Base-by-base conservation (phyloP, 306 rosid genomes). In the Erythrophleum fordii region DNA sequence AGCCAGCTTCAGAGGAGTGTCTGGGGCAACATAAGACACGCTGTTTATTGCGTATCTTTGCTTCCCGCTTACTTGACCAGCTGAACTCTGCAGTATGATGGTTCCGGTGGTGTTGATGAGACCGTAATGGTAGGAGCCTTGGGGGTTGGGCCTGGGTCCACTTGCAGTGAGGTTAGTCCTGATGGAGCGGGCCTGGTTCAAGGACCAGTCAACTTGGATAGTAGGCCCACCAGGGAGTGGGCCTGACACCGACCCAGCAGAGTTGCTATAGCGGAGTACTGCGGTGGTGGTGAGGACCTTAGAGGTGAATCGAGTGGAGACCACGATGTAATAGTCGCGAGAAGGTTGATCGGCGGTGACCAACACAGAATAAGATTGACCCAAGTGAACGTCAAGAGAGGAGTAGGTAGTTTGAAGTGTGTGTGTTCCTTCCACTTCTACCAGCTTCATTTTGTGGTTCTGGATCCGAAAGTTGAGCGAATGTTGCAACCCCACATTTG, bases 131-230 rank as follows among this genome's bases (percentile, higher is more conserved):
- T 95, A 95, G 0, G 99, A 95, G 0, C 99, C 99, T 85, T 95
- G 99, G 1, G 99, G 99, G 83, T 95, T 95, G 1, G 99, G 99
- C 88, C 99, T 82, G 0, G 99, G 99, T 80, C 99, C 99, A 80
- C 99, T 95, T 37, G 99, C 99, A 17, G 99, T 93, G 51, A 95
- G 97, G 82, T 95, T 95, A 4, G 95, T 88, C 92, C 99, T 88
- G 78, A 95, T 91, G 2, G 99, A 87, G 55, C 99, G 97, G 72
- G 99, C 99, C 84, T 95, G 99, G 88, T 95, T 95, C 72, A 95
- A 82, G 60, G 99, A 95, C 99, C 99, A 95, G 46, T 95, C 97
- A 52, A 95, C 80, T 85, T 95, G 99, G 79, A 91, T 95, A 28
- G 99, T 95, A 12, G 99, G 99, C 9, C 99, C 99, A 66, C 99